Evolutionary conservation across 1,284 basidiomycete genomes (phyloP), one percentile per base, ranked within the genome.

Genomic region (Cutaneotrichosporon mucoides): DNA sequence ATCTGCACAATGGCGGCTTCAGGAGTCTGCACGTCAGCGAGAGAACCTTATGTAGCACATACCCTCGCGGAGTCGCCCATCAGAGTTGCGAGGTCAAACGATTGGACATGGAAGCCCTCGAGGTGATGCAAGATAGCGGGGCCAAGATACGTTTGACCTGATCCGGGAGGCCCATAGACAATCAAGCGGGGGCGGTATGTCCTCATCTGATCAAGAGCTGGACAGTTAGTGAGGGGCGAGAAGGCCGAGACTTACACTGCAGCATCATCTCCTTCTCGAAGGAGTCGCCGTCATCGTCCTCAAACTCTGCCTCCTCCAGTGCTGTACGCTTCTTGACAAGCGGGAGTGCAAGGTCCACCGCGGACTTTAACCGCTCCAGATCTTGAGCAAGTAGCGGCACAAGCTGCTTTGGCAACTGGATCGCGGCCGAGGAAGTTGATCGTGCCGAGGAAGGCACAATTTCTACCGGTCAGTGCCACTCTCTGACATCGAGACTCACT

Each of bases 31-130:
- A 4, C 13, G 34, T 46, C 42, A n/a, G 38, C 13, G 24, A 24
- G 24, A 24, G 24, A 24, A 24, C 24, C 24, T 24, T 24, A 24
- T 24, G 24, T 24, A 24, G 24, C 24, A 24, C 24, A 24, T 24
- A 93, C 91, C 69, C 92, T 81, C 0, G 90, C 87, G 0, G 93
- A 91, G 76, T 99, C 95, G 52, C 90, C 85, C 79, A 99, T 83
- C 47, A 99, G 77, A 0, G 87, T 88, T 8, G 90, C 93, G 10
- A 99, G 82, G 72, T 99, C 94, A 50, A 99, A 82, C 65, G 86
- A 92, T 76, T 98, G 96, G 0, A 99, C 84, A 71, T 98, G 91
- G 78, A 89, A 97, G 0, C 95, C 95, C 77, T 99, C 96, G 11
- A 99, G 81, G 75, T 94, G 87, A 77, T 99, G 93, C 52, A 99